These are phyloP conservation scores for Liquidambar formosana DNA, from an alignment of 164 flowering plant species.

Conservation along the genomic window DNA sequence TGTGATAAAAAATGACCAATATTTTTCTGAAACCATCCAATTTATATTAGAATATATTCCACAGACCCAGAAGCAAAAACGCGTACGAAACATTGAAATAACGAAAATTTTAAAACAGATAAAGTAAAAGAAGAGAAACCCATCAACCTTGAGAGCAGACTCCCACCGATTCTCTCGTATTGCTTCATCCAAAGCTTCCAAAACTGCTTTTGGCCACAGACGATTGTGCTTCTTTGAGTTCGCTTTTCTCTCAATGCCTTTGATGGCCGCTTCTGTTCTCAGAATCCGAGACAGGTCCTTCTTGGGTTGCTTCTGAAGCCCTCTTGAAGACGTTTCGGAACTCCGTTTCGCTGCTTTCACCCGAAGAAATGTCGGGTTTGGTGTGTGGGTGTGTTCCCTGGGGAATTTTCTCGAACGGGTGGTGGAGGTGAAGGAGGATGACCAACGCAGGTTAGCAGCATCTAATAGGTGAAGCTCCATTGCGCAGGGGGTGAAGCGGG, in stretches of 20 bases:
- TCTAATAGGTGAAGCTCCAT: no score
- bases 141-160: conserved; percentile 76
- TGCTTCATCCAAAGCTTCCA: conserved; percentile 80
- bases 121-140: conserved; percentile 5
- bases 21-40: neutral
- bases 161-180: conserved; percentile 58
- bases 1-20: neutral
- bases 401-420: conserved; percentile 26
- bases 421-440: no score
- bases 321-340: conserved; percentile 20
- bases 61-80: neutral
- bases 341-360: conserved; percentile 41
- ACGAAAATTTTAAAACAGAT: neutral
- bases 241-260: conserved; percentile 61
- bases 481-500: no score
- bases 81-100: neutral
- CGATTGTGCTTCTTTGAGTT: conserved; percentile 46
- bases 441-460: no score
- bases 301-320: conserved; percentile 49
- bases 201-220: conserved; percentile 77
- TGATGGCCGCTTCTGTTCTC: conserved; percentile 72
- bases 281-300: conserved; percentile 66
- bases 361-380: no score
- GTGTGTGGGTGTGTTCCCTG: no score
- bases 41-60: neutral